Evolutionary conservation across 2,329 filamentous ascomycete genomes (phyloP).

Genomic region (Penicillium olsonii): DNA sequence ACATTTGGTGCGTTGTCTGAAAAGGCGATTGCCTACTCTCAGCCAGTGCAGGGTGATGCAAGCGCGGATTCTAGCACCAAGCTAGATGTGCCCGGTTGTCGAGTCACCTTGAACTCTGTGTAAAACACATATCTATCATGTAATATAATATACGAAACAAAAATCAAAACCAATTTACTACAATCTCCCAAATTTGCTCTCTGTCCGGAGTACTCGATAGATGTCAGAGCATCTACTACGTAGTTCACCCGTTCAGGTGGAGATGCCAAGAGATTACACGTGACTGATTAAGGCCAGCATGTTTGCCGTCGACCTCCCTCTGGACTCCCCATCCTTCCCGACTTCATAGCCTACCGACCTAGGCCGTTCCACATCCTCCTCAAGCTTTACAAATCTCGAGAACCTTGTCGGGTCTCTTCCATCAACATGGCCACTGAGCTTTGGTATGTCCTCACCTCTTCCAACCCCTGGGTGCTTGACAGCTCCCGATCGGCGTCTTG

Average conservation of each 20-base stretch:
- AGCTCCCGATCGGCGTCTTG: conserved; percentile 25
- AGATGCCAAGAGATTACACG: conserved; percentile 34
- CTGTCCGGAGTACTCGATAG: not conserved
- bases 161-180: not conserved
- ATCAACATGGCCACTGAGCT: conserved; percentile 74
- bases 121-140: not conserved
- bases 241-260: conserved; percentile 1
- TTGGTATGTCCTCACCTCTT: conserved; percentile 66
- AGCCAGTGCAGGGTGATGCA: conserved; percentile 17
- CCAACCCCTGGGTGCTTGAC: conserved; percentile 35
- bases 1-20: conserved; percentile 44
- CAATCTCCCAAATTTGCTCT: not conserved
- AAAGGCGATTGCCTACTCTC: conserved; percentile 38
- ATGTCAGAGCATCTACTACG: not conserved
- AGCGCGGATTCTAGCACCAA: conserved; percentile 31
- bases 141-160: conserved; percentile 4
- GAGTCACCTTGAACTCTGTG: conserved; percentile 23
- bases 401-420: conserved; percentile 18
- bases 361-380: conserved; percentile 16
- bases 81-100: conserved; percentile 37
- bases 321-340: conserved; percentile 30
- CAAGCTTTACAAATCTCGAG: conserved; percentile 19
- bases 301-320: conserved; percentile 36
- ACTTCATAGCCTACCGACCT: conserved; percentile 23
- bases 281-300: conserved; percentile 37